Percentiles rank a stretch among this genome's conserved stretches.
Evolutionary conservation across 495 filamentous ascomycete species (phyloP).

Genomic region (Aspergillus hancockii): DNA sequence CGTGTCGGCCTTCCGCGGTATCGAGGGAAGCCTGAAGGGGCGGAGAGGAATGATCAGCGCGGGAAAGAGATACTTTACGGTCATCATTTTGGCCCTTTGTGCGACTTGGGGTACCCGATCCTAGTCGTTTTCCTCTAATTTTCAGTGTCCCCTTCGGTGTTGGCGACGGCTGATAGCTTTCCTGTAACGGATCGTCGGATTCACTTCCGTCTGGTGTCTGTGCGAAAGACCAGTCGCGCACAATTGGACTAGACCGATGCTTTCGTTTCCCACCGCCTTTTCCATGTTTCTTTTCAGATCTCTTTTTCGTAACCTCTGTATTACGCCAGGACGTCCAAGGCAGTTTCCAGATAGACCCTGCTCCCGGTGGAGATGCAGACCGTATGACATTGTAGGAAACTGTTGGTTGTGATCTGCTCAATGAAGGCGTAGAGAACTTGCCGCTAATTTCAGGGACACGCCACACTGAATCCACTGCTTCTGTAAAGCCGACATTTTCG

Average conservation of each 20-base stretch:
- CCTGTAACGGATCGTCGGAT: constrained; percentile 51
- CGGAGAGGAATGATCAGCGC: constrained; percentile 16
- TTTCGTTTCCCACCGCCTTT: constrained; percentile 27
- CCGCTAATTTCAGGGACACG: constrained; percentile 41
- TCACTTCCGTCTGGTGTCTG: constrained; percentile 38
- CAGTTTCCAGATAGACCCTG: constrained; percentile 43
- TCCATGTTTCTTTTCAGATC: constrained; percentile 24
- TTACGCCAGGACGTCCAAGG: constrained; percentile 24
- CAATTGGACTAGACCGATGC: constrained; percentile 37
- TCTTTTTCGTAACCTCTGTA: constrained; percentile 23
- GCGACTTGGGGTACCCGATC: constrained; percentile 7
- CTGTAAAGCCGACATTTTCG: constrained; percentile 6
- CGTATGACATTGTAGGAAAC: constrained; percentile 19
- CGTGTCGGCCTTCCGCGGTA: constrained; percentile 16
- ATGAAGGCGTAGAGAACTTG: constrained; percentile 37
- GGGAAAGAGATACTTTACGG: constrained; percentile 17
- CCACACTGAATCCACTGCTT: constrained; percentile 36
- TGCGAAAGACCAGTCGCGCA: constrained; percentile 48
- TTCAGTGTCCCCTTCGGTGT: constrained; percentile 25
- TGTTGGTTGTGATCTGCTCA: constrained; percentile 21
- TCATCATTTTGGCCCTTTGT: constrained; percentile 12
- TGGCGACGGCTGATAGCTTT: constrained; percentile 36
- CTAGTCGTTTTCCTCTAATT: constrained; percentile 27
- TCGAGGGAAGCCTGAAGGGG: constrained; percentile 10
- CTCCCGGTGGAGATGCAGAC: constrained; percentile 39